A percentile compares a stretch with the other conserved stretches of the same genome.
Conservation (phyloP, 2,329 filamentous ascomycete species). For the Parastagonospora nodorum region DNA sequence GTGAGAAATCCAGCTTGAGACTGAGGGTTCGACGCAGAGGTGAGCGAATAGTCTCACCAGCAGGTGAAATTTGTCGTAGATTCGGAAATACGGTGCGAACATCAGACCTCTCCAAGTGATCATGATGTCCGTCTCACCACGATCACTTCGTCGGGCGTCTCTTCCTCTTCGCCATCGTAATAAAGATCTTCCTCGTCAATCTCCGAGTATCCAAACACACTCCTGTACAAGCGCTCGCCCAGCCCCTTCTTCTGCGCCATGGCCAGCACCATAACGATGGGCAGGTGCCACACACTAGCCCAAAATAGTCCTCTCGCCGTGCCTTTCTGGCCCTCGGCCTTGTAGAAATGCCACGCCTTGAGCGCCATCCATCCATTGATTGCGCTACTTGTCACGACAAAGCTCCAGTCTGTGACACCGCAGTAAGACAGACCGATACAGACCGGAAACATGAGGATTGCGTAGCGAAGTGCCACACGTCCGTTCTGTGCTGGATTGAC, state of each 20-base stretch:
- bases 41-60: too few relatives aligned
- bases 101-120: background rate
- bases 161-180: constrained; percentile 37
- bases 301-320: constrained; percentile 87
- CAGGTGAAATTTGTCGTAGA: too few relatives aligned
- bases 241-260: constrained; percentile 88
- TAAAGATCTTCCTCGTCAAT: constrained; percentile 40
- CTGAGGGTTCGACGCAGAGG: too few relatives aligned
- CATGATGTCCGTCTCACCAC: constrained; percentile 9
- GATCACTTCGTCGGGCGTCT: constrained; percentile 14
- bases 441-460: constrained; percentile 81
- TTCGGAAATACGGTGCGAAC: too few relatives aligned
- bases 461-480: constrained; percentile 87
- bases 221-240: constrained; percentile 39
- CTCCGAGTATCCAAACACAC: constrained; percentile 37
- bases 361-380: constrained; percentile 85
- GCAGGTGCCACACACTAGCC: constrained; percentile 97
- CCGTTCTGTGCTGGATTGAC: constrained; percentile 83
- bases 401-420: constrained; percentile 84
- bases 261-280: constrained; percentile 84
- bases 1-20: too few relatives aligned
- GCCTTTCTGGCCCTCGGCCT: constrained; percentile 74
- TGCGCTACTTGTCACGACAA: constrained; percentile 77
- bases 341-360: constrained; percentile 83
- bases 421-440: constrained; percentile 78